Evolutionary conservation across 176 grass and related monocot genomes (phyloP).

Genomic region (Oryza meridionalis): DNA sequence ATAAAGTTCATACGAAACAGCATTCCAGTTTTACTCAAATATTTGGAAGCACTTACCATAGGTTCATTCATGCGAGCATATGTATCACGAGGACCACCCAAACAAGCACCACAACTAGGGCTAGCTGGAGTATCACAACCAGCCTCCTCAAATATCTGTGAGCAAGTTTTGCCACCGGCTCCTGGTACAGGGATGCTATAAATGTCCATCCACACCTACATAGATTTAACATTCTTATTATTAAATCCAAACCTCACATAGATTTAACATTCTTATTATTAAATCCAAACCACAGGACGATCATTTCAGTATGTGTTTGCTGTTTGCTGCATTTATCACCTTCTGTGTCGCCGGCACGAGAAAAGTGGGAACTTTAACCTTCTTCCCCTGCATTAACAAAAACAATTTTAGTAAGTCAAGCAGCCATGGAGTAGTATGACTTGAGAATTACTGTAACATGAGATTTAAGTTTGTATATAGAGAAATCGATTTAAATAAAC

Average conservation of each 20-base stretch:
- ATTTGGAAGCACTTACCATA: slow-evolving; percentile 44
- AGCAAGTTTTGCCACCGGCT: slow-evolving; percentile 83
- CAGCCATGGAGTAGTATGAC: slow-evolving; percentile 24
- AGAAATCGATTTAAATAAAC: neutral
- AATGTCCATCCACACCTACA: slow-evolving; percentile 93
- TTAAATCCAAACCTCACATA: neutral
- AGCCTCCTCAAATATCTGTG: slow-evolving; percentile 96
- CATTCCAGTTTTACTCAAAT: neutral
- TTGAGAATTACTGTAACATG: slow-evolving; percentile 1
- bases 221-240: slow-evolving; percentile 17
- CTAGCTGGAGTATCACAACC: slow-evolving; percentile 93
- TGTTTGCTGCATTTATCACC: slow-evolving; percentile 44
- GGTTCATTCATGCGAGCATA: slow-evolving; percentile 94
- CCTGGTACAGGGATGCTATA: slow-evolving; percentile 78
- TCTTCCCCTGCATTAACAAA: slow-evolving; percentile 68
- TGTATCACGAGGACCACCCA: slow-evolving; percentile 89
- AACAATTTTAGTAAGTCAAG: slow-evolving; percentile 14
- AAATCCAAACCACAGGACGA: slow-evolving; percentile 8
- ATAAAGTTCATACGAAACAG: no score
- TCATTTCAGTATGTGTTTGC: neutral
- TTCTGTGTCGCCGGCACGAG: slow-evolving; percentile 97
- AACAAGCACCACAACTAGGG: slow-evolving; percentile 86
- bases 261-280: slow-evolving; percentile 27
- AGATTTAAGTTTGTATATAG: slow-evolving; percentile 20
- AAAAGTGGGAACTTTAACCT: slow-evolving; percentile 96